Percentiles rank a stretch among this genome's conserved stretches.
phyloP scores from a whole-genome alignment of 768 basidiomycete genomes.

The Leucosporidium creatinivorum region DNA sequence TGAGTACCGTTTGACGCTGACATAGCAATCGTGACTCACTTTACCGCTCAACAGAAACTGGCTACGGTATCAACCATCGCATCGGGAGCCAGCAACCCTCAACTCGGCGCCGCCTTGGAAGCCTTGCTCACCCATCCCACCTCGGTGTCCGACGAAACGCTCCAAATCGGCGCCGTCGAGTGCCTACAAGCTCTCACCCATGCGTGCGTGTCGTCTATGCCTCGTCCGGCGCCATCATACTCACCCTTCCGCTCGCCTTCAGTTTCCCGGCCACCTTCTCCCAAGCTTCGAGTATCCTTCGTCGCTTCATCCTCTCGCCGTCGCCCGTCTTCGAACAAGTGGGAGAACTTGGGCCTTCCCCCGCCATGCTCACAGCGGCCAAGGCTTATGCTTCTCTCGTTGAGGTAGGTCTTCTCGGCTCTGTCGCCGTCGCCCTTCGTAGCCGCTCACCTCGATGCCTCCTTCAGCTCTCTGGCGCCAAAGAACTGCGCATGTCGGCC shows the following conservation, averaged over 20 bases:
- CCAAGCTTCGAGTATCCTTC: constrained; percentile 66
- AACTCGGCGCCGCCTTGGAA: neutral
- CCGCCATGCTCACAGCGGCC: constrained; percentile 76
- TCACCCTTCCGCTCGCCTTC: neutral
- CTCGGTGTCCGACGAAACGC: constrained; percentile 69
- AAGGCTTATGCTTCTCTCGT: constrained; percentile 86
- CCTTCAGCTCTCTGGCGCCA: constrained; percentile 52
- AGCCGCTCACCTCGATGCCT: neutral
- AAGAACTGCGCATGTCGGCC: constrained; percentile 85
- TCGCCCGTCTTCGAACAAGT: constrained; percentile 80
- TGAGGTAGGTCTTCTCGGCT: constrained; percentile 48
- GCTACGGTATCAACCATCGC: constrained; percentile 1
- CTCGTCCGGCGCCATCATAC: neutral
- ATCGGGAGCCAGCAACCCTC: neutral
- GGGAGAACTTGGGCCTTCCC: constrained; percentile 59
- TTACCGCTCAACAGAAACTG: neutral
- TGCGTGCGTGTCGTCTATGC: constrained; percentile 50
- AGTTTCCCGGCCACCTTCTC: constrained; percentile 77
- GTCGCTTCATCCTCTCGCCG: constrained; percentile 81
- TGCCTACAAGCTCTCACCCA: constrained; percentile 74
- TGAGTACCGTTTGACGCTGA: neutral
- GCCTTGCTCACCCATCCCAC: constrained; percentile 67
- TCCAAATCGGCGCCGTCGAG: constrained; percentile 84
- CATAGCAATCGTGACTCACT: neutral
- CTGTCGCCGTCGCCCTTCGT: neutral